Evolutionary conservation across 306 rosid species (phyloP).

Genomic region (Medicago ruthenica): DNA sequence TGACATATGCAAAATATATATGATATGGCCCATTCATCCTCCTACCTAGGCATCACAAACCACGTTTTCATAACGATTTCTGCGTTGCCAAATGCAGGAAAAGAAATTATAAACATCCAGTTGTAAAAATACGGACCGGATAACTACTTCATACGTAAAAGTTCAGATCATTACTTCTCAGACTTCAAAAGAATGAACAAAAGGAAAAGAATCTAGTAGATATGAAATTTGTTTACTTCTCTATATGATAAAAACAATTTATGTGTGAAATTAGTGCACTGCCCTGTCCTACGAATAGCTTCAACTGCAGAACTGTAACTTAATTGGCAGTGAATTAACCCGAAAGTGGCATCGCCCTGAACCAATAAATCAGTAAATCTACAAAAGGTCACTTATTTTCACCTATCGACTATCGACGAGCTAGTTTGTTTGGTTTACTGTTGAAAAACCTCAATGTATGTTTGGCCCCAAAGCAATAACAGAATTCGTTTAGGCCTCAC

Average conservation of each 20-base stretch:
- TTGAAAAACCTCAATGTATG: not conserved
- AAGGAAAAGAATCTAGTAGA: constrained; percentile 1
- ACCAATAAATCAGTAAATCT: constrained; percentile 21
- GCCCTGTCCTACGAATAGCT: not conserved
- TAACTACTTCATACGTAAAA: not conserved
- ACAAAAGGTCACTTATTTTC: constrained; percentile 9
- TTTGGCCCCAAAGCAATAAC: not conserved
- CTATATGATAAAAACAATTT: constrained; percentile 25
- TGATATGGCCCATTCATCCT: constrained; percentile 3
- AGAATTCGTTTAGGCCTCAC: not conserved
- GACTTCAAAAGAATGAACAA: not conserved
- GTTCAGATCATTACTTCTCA: not conserved
- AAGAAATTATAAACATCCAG: not conserved
- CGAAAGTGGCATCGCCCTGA: not conserved
- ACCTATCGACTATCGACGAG: not conserved
- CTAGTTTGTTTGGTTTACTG: not conserved
- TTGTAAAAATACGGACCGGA: not conserved
- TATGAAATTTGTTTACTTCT: not conserved
- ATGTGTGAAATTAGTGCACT: constrained; percentile 3
- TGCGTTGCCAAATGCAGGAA: not conserved
- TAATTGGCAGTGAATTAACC: constrained; percentile 27
- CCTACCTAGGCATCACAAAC: not conserved
- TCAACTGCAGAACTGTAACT: constrained; percentile 5
- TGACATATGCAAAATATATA: not conserved
- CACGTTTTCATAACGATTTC: not conserved